A percentile compares a stretch with the other conserved stretches of the same genome.
phyloP scores from a whole-genome alignment of 805 yeast genomes.

The Lachancea thermotolerans region DNA sequence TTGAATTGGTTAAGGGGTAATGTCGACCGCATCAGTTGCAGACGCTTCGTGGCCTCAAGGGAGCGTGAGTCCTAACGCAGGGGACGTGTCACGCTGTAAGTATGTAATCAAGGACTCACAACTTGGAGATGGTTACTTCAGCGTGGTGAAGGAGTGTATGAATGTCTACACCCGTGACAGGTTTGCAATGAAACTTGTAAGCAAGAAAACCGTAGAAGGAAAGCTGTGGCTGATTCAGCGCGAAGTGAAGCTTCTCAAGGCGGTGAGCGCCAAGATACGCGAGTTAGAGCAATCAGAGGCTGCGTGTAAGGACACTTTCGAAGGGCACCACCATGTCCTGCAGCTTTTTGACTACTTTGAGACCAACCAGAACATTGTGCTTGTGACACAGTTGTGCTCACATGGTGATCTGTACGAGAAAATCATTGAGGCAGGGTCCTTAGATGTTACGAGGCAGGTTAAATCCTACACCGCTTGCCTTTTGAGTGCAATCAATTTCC shows the following conservation, averaged over 20 bases:
- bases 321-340: conserved; percentile 44
- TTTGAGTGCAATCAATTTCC: conserved; percentile 47
- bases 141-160: conserved; percentile 46
- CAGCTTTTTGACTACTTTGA: conserved; percentile 66
- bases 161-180: conserved; percentile 35
- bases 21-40: background rate
- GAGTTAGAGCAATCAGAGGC: conserved; percentile 25
- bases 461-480: conserved; percentile 44
- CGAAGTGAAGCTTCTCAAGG: conserved; percentile 48
- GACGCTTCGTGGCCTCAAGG: conserved; percentile 6
- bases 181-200: conserved; percentile 42
- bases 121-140: conserved; percentile 44
- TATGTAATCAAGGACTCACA: conserved; percentile 23
- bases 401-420: conserved; percentile 66
- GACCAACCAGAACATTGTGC: conserved; percentile 46
- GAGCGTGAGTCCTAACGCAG: background rate
- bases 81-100: conserved; percentile 16
- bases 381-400: conserved; percentile 60
- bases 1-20: too few species aligned
- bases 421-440: conserved; percentile 40
- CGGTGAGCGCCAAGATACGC: conserved; percentile 21
- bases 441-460: conserved; percentile 42
- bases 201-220: conserved; percentile 23
- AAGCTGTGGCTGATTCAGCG: conserved; percentile 42
- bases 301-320: conserved; percentile 15